Percentiles rank a stretch among this genome's conserved stretches.
These are phyloP conservation scores for Fusarium sp. DNA, from an alignment of 2,329 filamentous ascomycete genomes.

Conservation along the genomic window DNA sequence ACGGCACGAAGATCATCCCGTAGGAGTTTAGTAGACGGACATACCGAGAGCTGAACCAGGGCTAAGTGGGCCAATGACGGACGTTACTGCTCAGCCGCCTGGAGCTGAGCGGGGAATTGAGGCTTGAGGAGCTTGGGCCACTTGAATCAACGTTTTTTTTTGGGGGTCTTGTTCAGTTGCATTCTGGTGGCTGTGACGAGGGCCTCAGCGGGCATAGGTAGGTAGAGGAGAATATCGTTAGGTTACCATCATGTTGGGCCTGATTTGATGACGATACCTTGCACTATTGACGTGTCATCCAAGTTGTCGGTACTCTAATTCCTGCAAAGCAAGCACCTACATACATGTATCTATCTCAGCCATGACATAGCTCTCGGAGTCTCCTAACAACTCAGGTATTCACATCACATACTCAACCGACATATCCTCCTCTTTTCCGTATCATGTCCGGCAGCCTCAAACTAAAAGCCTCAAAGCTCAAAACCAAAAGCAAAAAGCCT, in stretches of 20 bases:
- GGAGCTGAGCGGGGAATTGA: constrained; percentile 21
- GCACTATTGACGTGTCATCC: constrained; percentile 1
- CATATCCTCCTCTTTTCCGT: constrained; percentile 2
- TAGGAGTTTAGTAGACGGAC: constrained; percentile 44
- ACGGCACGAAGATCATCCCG: constrained; percentile 38
- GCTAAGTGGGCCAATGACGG: constrained; percentile 29
- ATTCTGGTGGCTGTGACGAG: constrained; percentile 22
- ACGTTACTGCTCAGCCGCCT: constrained; percentile 20
- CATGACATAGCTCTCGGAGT: not conserved
- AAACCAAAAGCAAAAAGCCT: constrained; percentile 10
- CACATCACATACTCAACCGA: constrained; percentile 7
- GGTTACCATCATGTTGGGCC: constrained; percentile 15
- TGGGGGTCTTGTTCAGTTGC: constrained; percentile 19
- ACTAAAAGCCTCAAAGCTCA: not conserved
- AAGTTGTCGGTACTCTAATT: constrained; percentile 14
- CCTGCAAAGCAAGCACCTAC: not conserved
- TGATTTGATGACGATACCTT: not conserved
- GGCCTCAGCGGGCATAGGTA: constrained; percentile 8
- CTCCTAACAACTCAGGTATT: not conserved
- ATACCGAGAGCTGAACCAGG: constrained; percentile 47
- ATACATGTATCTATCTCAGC: not conserved
- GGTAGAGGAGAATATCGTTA: not conserved
- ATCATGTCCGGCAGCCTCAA: constrained; percentile 12
- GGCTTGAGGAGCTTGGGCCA: constrained; percentile 42
- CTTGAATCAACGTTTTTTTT: not conserved